phyloP scores from a whole-genome alignment of 2,329 filamentous ascomycete species.

The Scopulariopsis brevicaulis region DNA sequence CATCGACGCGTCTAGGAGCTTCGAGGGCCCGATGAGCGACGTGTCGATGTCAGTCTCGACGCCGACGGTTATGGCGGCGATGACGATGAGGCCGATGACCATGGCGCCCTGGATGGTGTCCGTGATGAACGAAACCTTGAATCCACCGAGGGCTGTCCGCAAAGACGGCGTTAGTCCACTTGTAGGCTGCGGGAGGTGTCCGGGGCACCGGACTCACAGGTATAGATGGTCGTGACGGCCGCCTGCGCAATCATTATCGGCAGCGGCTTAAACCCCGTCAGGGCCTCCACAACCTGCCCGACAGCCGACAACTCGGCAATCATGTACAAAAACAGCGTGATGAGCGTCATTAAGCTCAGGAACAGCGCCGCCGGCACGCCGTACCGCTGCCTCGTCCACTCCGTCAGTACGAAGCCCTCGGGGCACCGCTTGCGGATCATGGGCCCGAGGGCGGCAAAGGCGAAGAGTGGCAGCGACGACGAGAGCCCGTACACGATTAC shows the following conservation, averaged over 20 bases:
- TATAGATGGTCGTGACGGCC: conserved; percentile 70
- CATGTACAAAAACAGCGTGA: conserved; percentile 82
- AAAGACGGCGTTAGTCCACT: background rate
- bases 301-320: conserved; percentile 72
- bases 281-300: conserved; percentile 62
- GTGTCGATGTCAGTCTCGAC: conserved; percentile 62
- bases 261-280: conserved; percentile 65
- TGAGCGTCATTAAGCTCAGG: conserved; percentile 65
- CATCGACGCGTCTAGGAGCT: conserved; percentile 55
- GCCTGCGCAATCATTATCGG: conserved; percentile 71
- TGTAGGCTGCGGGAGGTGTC: background rate
- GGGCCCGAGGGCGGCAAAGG: conserved; percentile 64
- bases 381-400: conserved; percentile 75
- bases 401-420: conserved; percentile 73
- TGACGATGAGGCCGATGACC: conserved; percentile 63
- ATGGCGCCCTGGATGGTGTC: conserved; percentile 73
- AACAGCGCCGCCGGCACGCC: conserved; percentile 59
- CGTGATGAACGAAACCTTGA: conserved; percentile 74
- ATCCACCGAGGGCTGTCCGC: conserved; percentile 62
- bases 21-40: conserved; percentile 55
- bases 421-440: conserved; percentile 72
- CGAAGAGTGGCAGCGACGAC: conserved; percentile 59
- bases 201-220: conserved; percentile 39
- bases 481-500: conserved; percentile 65
- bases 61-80: conserved; percentile 69